These are phyloP conservation scores for Brettanomyces nanus DNA, from an alignment of 805 yeast species.

Conservation along the genomic window DNA sequence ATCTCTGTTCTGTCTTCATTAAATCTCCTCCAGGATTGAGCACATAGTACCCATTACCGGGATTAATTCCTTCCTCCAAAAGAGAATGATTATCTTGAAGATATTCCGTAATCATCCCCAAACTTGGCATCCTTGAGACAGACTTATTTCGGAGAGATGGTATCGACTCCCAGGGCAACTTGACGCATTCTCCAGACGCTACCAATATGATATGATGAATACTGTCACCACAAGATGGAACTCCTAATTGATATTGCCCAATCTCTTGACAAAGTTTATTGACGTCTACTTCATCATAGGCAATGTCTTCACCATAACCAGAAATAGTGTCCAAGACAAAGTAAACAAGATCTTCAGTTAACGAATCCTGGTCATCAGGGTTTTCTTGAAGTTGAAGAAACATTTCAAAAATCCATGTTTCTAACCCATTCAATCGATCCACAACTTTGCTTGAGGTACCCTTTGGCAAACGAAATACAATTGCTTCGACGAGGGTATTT, in stretches of 20 bases:
- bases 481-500: constrained; percentile 28
- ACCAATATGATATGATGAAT: constrained; percentile 58
- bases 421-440: constrained; percentile 1
- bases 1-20: constrained; percentile 50
- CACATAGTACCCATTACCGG: constrained; percentile 45
- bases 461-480: constrained; percentile 37
- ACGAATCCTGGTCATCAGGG: not conserved
- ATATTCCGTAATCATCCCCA: constrained; percentile 33
- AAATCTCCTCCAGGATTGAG: constrained; percentile 83
- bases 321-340: constrained; percentile 52
- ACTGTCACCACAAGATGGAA: not conserved
- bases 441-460: constrained; percentile 25
- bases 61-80: constrained; percentile 13
- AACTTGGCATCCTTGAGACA: constrained; percentile 70
- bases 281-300: constrained; percentile 58
- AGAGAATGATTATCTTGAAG: constrained; percentile 18
- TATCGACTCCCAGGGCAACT: constrained; percentile 87
- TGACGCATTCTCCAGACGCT: constrained; percentile 56
- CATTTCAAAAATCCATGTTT: constrained; percentile 5
- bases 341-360: constrained; percentile 54
- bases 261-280: constrained; percentile 30
- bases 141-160: constrained; percentile 45
- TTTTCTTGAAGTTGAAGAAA: constrained; percentile 7
- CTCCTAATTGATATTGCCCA: constrained; percentile 27
- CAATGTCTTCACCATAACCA: constrained; percentile 41